These are phyloP conservation scores for Thielaviopsis euricoi DNA, from an alignment of 2,329 filamentous ascomycete genomes.

Conservation along the genomic window DNA sequence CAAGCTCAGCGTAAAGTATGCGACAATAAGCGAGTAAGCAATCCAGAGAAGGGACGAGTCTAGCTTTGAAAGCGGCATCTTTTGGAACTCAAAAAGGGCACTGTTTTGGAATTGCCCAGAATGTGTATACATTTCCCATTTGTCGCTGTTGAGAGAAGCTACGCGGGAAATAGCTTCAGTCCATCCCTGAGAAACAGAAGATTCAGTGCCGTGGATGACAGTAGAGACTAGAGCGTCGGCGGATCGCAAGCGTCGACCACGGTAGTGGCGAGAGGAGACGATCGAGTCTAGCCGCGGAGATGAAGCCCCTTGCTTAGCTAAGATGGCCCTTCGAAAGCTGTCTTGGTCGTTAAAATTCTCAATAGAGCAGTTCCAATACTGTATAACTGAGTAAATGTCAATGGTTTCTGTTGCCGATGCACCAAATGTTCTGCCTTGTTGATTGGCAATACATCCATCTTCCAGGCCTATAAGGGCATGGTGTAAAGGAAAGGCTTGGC, in stretches of 20 bases:
- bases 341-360: constrained; percentile 40
- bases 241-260: constrained; percentile 22
- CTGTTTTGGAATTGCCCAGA: constrained; percentile 36
- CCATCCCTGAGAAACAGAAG: constrained; percentile 49
- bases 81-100: constrained; percentile 63
- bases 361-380: constrained; percentile 61
- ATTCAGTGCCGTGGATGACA: constrained; percentile 50
- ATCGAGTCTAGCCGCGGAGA: not conserved
- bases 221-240: constrained; percentile 69
- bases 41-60: constrained; percentile 48
- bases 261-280: not conserved
- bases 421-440: constrained; percentile 25
- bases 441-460: constrained; percentile 39
- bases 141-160: constrained; percentile 28
- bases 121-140: constrained; percentile 50
- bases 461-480: constrained; percentile 43
- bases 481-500: constrained; percentile 52
- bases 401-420: constrained; percentile 34
- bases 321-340: constrained; percentile 50
- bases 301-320: not conserved
- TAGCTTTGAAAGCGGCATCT: constrained; percentile 51
- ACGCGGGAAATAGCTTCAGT: constrained; percentile 39
- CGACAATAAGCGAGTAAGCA: constrained; percentile 45
- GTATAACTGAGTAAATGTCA: constrained; percentile 53
- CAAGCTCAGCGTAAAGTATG: constrained; percentile 52